Conservation (phyloP, 192 early-diverging fungal genomes). For the Backusella liffmaniae region DNA sequence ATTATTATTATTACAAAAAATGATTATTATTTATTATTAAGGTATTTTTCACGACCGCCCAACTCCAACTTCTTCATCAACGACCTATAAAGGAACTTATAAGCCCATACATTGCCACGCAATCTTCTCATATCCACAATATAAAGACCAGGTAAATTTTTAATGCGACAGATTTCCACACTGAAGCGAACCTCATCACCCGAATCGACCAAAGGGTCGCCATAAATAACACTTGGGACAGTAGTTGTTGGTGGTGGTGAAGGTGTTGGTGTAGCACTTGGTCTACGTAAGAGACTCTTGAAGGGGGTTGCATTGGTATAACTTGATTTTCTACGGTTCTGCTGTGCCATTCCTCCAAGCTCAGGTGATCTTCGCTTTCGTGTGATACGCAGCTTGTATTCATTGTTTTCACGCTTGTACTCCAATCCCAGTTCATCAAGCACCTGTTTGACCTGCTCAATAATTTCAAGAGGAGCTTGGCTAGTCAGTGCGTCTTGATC, state of each 20-base stretch:
- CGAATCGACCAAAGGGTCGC: constrained; percentile 51
- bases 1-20: background rate
- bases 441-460: constrained; percentile 62
- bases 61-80: constrained; percentile 49
- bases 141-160: constrained; percentile 79
- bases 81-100: constrained; percentile 74
- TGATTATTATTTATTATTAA: background rate
- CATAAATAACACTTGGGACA: constrained; percentile 41
- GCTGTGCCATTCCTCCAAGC: background rate
- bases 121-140: constrained; percentile 73
- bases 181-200: constrained; percentile 86
- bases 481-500: constrained; percentile 68
- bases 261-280: constrained; percentile 8
- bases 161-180: constrained; percentile 88
- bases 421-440: constrained; percentile 53
- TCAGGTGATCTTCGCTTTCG: constrained; percentile 38
- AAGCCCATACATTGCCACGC: constrained; percentile 74
- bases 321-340: constrained; percentile 24
- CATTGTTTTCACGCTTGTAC: constrained; percentile 46
- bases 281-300: constrained; percentile 19
- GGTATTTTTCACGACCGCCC: constrained; percentile 39
- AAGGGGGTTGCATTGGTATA: constrained; percentile 5
- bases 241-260: background rate
- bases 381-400: constrained; percentile 56
- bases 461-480: constrained; percentile 63